Base-by-base conservation (phyloP, 805 yeast genomes). In the Pichia gijzeniarum region DNA sequence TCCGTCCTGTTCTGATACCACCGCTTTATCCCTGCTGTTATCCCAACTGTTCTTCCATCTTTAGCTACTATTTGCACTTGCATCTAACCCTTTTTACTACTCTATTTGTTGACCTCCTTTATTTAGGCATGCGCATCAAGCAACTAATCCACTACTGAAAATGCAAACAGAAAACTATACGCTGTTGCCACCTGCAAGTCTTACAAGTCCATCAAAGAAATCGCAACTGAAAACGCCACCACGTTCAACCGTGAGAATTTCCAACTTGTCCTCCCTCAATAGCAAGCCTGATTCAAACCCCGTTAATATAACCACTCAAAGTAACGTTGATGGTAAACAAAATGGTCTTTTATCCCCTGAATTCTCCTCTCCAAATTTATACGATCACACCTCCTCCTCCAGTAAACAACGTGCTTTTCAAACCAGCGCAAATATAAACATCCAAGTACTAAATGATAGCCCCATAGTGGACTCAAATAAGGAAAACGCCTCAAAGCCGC, bases 351-450 rank as follows among this genome's bases (percentile, higher is more conserved):
- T 65, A n/a, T 65, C 69, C 4, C 70, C 70, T 4, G 69, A 65
- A 18, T 69, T 71, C 49, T 74, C 79, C 8, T 74, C 79, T 13
- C 82, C 81, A 6, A 75, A 70, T 31, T 41, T 54, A 30, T 46
- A 42, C 28, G 28, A 25, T 25, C 28, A 25, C n/a, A n/a, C n/a
- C n/a, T n/a, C n/a, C n/a, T n/a, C n/a, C n/a, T n/a, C n/a, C n/a
- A n/a, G n/a, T n/a, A 27, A 27, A 8, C 30, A 27, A 8, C 30
- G 12, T 30, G 33, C 8, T 30, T 39, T 30, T 13, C 41, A 39
- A 21, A 10, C 40, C 6, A 7, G n/a, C n/a, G n/a, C 42, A 19
- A 41, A 45, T 45, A 33, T 37, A 3, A 32, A 33, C 17, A 45
- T 41, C 16, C 19, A 33, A 10, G 32, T 40, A 2, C 16, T 48